Conservation (phyloP, 2,329 filamentous ascomycete species). For the Coniosporium tulheliwenetii region DNA sequence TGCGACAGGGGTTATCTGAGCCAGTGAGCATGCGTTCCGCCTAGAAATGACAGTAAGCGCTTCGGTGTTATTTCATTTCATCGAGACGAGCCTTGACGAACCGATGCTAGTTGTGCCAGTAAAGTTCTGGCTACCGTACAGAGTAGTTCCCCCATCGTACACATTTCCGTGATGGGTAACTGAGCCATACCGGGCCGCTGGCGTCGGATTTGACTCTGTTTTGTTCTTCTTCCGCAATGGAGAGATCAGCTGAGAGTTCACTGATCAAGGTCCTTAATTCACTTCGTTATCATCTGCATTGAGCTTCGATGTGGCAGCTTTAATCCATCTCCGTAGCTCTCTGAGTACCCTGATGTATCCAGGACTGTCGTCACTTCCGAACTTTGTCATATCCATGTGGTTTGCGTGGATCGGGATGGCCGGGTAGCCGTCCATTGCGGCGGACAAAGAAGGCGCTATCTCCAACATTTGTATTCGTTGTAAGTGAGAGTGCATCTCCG, state of each 20-base stretch:
- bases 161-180: background rate
- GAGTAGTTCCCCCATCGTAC: background rate
- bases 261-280: background rate
- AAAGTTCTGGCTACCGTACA: background rate
- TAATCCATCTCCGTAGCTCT: background rate
- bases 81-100: background rate
- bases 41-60: no score
- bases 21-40: no score
- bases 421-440: background rate
- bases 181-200: background rate
- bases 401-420: conserved; percentile 2
- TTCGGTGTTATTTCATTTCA: no score
- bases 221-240: no score
- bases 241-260: background rate
- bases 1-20: no score
- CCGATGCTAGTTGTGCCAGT: background rate
- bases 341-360: background rate
- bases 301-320: background rate
- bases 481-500: background rate
- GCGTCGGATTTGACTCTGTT: background rate
- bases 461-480: background rate
- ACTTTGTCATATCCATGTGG: conserved; percentile 2
- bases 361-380: background rate
- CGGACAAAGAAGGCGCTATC: conserved; percentile 1
- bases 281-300: background rate